A percentile compares a stretch with the other conserved stretches of the same genome.
Evolutionary conservation across 148 eudicot genomes (phyloP).

Genomic region (Rhododendron kiyosumense): DNA sequence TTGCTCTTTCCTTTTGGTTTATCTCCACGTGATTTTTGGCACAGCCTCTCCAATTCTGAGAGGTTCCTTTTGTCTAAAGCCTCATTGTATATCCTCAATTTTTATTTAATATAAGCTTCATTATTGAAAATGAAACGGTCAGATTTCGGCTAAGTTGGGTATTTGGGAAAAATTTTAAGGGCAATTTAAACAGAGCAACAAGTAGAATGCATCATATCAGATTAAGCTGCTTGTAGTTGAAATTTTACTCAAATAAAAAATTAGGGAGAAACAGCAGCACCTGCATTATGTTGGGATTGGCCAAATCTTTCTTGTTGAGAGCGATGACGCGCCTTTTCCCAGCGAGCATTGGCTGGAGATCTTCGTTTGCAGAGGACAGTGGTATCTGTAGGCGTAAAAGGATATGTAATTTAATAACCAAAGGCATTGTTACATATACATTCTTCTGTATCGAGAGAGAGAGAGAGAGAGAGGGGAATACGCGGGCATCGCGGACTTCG

Average conservation of each 20-base stretch:
- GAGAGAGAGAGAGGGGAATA: constrained; percentile 15
- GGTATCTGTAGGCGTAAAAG: constrained; percentile 52
- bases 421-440: not conserved
- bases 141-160: not conserved
- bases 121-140: not conserved
- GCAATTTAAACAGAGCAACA: not conserved
- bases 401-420: not conserved
- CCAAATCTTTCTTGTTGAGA: constrained; percentile 95
- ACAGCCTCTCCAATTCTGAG: not conserved
- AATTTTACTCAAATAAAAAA: not conserved
- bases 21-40: not conserved
- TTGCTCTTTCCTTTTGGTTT: not conserved
- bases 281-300: constrained; percentile 88
- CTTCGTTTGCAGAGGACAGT: constrained; percentile 76
- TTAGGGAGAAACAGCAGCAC: constrained; percentile 24
- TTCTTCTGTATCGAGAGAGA: not conserved
- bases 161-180: not conserved
- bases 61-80: not conserved
- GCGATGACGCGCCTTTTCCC: constrained; percentile 80
- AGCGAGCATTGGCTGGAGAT: constrained; percentile 64
- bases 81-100: not conserved
- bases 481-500: constrained; percentile 94
- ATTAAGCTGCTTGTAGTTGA: not conserved
- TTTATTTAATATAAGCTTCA: not conserved
- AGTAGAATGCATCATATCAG: not conserved